Conservation (phyloP, 1,284 basidiomycete genomes). For the Salmacisia buchloeana region DNA sequence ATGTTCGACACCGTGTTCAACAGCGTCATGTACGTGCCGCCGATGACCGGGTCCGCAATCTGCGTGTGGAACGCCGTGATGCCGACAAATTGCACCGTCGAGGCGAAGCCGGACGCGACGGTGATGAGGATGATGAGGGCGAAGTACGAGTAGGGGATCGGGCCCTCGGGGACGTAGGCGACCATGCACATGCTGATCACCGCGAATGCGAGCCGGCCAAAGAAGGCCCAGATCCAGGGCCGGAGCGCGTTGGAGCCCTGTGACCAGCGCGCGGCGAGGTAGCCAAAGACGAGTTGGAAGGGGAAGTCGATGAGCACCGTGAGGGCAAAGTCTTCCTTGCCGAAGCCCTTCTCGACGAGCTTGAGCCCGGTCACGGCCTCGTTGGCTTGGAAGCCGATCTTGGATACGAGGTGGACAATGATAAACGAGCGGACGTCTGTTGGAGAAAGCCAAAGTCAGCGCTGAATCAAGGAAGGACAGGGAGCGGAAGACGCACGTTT, state of each 20-base stretch:
- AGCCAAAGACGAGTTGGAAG: conserved; percentile 91
- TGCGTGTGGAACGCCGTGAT: conserved; percentile 97
- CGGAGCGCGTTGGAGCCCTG: conserved; percentile 51
- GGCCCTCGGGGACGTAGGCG: conserved; percentile 71
- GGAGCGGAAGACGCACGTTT: conserved; percentile 62
- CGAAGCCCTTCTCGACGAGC: conserved; percentile 91
- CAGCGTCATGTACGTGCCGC: conserved; percentile 62
- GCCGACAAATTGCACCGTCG: conserved; percentile 95
- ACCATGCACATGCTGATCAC: conserved; percentile 69
- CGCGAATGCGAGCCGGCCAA: conserved; percentile 73
- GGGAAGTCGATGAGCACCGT: conserved; percentile 96
- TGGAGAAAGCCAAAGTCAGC: not conserved
- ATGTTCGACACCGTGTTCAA: conserved; percentile 95
- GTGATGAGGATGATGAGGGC: conserved; percentile 71
- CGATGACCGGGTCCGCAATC: conserved; percentile 92
- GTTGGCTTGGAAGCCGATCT: conserved; percentile 92
- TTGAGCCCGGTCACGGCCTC: conserved; percentile 89
- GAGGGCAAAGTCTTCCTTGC: conserved; percentile 88
- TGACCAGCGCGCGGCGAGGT: conserved; percentile 85
- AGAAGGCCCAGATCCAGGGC: conserved; percentile 82
- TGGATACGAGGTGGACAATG: conserved; percentile 80
- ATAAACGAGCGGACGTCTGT: conserved; percentile 86
- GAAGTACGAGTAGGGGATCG: conserved; percentile 66
- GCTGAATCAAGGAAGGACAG: not conserved
- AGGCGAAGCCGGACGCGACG: conserved; percentile 77